These are phyloP conservation scores for Choiromyces venosus DNA, from an alignment of 495 filamentous ascomycete genomes.

Conservation along the genomic window DNA sequence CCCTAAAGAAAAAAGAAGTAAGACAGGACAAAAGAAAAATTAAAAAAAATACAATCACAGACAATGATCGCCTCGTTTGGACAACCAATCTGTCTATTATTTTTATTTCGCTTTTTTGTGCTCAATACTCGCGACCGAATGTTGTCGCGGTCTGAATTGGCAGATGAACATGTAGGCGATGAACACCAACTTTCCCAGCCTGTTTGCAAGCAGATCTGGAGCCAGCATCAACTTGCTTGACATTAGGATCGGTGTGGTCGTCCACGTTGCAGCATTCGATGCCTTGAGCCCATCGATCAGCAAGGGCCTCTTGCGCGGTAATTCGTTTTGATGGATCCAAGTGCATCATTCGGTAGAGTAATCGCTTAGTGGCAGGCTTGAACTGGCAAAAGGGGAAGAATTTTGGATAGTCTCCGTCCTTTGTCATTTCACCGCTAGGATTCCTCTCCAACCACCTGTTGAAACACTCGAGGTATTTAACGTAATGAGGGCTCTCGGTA, in stretches of 20 bases:
- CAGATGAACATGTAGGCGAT: conserved; percentile 39
- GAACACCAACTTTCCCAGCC: conserved; percentile 39
- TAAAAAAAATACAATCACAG: conserved; percentile 15
- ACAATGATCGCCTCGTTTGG: not conserved
- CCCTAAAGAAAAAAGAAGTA: conserved; percentile 7
- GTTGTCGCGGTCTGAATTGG: conserved; percentile 26
- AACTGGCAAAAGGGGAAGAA: conserved; percentile 48
- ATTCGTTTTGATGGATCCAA: conserved; percentile 62
- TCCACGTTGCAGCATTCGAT: conserved; percentile 68
- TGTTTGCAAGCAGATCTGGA: conserved; percentile 36
- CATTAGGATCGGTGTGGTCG: conserved; percentile 52
- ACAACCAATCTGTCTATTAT: not conserved
- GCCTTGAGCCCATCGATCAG: conserved; percentile 58
- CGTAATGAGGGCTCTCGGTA: conserved; percentile 51
- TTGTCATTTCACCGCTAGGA: conserved; percentile 46
- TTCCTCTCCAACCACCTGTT: conserved; percentile 54
- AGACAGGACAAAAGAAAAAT: conserved; percentile 10
- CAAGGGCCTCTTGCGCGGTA: conserved; percentile 57
- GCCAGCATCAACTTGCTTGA: conserved; percentile 37
- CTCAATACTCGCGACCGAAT: conserved; percentile 35
- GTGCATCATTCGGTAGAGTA: conserved; percentile 72
- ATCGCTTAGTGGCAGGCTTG: conserved; percentile 53
- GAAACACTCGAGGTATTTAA: conserved; percentile 58
- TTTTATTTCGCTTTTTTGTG: not conserved
- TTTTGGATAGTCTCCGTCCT: conserved; percentile 53